phyloP scores from a whole-genome alignment of 2,329 filamentous ascomycete genomes.

The Fusarium anthophilum region DNA sequence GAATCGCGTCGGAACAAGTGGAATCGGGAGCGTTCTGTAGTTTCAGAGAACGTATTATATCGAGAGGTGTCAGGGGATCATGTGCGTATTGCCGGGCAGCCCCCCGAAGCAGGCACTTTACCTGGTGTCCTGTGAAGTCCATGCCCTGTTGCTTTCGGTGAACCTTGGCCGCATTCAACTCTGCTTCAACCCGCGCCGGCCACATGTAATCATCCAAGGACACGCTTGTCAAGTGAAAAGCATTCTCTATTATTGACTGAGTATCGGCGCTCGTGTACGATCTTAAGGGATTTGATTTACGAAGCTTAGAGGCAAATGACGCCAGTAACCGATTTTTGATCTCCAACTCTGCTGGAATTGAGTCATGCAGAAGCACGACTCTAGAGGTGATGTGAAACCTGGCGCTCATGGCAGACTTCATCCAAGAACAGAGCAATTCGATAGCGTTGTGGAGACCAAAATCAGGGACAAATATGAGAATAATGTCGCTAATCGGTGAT shows the following conservation, averaged over 20 bases:
- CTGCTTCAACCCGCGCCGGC: neutral
- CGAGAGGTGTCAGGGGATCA: neutral
- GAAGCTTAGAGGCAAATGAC: neutral
- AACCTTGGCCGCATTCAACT: neutral
- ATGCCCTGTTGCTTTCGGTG: neutral
- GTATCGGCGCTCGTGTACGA: neutral
- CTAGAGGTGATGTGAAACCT: neutral
- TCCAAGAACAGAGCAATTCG: neutral
- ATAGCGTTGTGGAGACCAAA: neutral
- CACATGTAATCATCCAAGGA: neutral
- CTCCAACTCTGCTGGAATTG: neutral
- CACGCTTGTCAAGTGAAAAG: neutral
- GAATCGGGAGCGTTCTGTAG: neutral
- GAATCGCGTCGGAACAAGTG: neutral
- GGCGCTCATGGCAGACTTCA: neutral
- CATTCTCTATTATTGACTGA: neutral
- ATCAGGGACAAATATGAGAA: conserved; percentile 4
- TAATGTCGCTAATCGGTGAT: neutral
- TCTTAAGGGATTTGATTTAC: neutral
- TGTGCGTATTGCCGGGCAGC: neutral
- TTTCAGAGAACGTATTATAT: neutral
- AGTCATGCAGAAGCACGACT: neutral
- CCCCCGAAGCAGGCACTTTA: neutral
- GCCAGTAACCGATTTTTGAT: neutral
- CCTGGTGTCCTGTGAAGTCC: too few species aligned